A percentile compares a stretch with the other conserved stretches of the same genome.
Evolutionary conservation across 176 grass and related monocot species (phyloP).

Genomic region (Triticum timopheevii): DNA sequence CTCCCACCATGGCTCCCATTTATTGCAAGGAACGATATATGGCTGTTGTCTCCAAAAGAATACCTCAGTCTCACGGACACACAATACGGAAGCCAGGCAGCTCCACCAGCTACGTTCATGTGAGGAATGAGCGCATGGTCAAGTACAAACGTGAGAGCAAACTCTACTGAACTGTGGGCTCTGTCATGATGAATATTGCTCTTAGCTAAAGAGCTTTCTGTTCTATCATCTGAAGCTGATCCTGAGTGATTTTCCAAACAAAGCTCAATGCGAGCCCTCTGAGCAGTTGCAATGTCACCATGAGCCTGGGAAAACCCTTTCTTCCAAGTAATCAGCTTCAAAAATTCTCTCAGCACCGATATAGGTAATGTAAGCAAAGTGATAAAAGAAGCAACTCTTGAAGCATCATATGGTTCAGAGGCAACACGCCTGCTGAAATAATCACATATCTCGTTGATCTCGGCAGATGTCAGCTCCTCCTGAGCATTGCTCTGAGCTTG

Average conservation of each 20-base stretch:
- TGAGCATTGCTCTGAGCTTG: constrained; percentile 78
- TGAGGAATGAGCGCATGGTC: constrained; percentile 84
- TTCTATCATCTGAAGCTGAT: constrained; percentile 48
- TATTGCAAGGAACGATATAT: constrained; percentile 73
- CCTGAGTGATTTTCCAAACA: constrained; percentile 97
- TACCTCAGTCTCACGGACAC: constrained; percentile 83
- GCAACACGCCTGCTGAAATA: constrained; percentile 97
- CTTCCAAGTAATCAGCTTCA: constrained; percentile 95
- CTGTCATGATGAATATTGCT: constrained; percentile 93
- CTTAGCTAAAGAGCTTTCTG: constrained; percentile 58
- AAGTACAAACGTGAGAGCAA: constrained; percentile 94
- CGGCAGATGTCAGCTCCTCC: constrained; percentile 72
- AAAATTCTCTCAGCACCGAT: constrained; percentile 78
- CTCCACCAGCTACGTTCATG: constrained; percentile 96
- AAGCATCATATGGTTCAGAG: constrained; percentile 97
- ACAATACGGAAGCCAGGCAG: constrained; percentile 97
- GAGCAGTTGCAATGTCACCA: constrained; percentile 79
- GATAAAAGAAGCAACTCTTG: constrained; percentile 96
- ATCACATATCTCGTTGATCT: constrained; percentile 98
- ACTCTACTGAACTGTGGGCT: constrained; percentile 77
- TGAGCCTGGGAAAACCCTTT: constrained; percentile 82
- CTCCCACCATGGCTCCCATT: constrained; percentile 93
- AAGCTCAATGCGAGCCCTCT: constrained; percentile 90
- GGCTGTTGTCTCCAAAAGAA: constrained; percentile 82
- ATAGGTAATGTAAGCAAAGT: constrained; percentile 93